Percentiles rank a stretch among this genome's conserved stretches.
phyloP scores from a whole-genome alignment of 2,329 filamentous ascomycete genomes.

The Penicillium thymicola region DNA sequence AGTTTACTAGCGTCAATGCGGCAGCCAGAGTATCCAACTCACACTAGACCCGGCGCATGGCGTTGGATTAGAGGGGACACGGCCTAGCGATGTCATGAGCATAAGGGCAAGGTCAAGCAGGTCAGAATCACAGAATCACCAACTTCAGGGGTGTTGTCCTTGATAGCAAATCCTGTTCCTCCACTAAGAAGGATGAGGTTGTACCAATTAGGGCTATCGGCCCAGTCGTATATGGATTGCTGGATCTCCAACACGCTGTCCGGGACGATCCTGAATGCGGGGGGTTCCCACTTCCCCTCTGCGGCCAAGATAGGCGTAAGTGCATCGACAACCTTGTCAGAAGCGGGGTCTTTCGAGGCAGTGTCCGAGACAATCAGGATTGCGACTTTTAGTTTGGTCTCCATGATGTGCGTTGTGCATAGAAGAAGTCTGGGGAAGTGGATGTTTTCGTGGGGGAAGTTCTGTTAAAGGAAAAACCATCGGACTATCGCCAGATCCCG shows the following conservation, averaged over 20 bases:
- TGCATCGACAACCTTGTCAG: slow-evolving; percentile 68
- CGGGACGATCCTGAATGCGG: slow-evolving; percentile 69
- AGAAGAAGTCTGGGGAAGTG: slow-evolving; percentile 10
- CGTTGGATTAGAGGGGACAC: slow-evolving; percentile 76
- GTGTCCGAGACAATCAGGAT: slow-evolving; percentile 91
- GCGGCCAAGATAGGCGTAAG: slow-evolving; percentile 67
- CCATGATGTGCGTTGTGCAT: slow-evolving; percentile 25
- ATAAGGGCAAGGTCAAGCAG: slow-evolving; percentile 1
- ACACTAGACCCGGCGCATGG: slow-evolving; percentile 82
- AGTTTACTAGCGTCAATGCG: slow-evolving; percentile 5
- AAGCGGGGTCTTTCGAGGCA: slow-evolving; percentile 71
- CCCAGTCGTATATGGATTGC: slow-evolving; percentile 66
- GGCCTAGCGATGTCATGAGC: slow-evolving; percentile 53
- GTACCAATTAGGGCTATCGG: slow-evolving; percentile 59
- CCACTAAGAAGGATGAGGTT: slow-evolving; percentile 87
- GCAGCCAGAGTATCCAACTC: slow-evolving; percentile 31
- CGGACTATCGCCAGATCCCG: slow-evolving; percentile 18
- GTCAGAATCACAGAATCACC: slow-evolving; percentile 27
- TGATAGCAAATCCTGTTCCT: slow-evolving; percentile 84
- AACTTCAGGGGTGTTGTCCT: slow-evolving; percentile 87
- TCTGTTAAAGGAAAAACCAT: slow-evolving; percentile 7
- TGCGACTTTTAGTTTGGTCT: slow-evolving; percentile 60
- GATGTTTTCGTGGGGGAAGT: slow-evolving; percentile 8
- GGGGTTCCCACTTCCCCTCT: slow-evolving; percentile 70
- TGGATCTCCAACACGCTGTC: slow-evolving; percentile 77